Evolutionary conservation across 1,284 basidiomycete genomes (phyloP), one percentile per base, ranked within the genome.

Genomic region (Boletellus sp.): DNA sequence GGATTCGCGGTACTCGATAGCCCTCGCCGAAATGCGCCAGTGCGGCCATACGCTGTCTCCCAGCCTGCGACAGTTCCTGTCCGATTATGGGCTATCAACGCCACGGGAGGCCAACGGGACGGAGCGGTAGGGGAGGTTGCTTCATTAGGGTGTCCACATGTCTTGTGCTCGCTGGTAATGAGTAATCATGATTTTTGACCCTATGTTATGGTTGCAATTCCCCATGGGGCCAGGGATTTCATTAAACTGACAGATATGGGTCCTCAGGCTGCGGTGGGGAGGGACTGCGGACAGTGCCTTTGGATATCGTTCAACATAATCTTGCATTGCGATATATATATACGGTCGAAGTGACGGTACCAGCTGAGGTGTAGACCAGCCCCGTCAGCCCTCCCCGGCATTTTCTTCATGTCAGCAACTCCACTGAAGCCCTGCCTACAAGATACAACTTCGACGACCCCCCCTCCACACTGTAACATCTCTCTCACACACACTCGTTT

Each of bases 11-110:
- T 82, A 78, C 67, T 67, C 72, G 33, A 59, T 90, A 38, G 88
- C 86, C 11, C 53, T 84, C 42, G 76, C 86, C 44, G 91, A 93
- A 69, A 79, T 91, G 80, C 58, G 67, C 48, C 69, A 78, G 54
- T 67, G 71, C 36, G 75, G 73, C 5, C 76, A 82, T 56, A 46
- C 49, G 23, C 48, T 73, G 8, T 59, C 69, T 23, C 25, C 38
- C 0, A 49, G 38, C 27, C 56, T 80, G 21, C 54, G 60, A 47
- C 52, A 47, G 40, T 67, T 69, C 47, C 68, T 77, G 23, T 50
- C 48, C 19, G 45, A 48, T 27, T 19, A 46, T n/a, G 45, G 47
- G 8, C 21, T 62, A 16, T 16, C 47, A 8, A 13, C 49, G 29
- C 22, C 41, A 17, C 46, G 33, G 22, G 27, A 3, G 27, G 11